Conservation (phyloP, 2,329 filamentous ascomycete species). For the Juglanconis juglandina region DNA sequence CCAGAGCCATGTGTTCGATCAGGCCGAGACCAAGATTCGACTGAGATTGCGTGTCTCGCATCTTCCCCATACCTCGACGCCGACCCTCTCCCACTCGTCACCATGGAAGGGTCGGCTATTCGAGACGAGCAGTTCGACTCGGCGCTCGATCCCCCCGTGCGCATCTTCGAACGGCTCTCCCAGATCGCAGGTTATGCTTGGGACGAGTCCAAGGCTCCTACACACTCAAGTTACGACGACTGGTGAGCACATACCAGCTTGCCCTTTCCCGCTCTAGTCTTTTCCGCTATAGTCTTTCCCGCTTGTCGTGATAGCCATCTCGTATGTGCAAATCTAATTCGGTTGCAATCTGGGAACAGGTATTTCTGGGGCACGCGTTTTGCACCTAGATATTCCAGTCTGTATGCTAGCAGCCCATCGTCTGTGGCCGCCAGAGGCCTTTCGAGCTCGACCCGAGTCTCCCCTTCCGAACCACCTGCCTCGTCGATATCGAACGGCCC, state of each 20-base stretch:
- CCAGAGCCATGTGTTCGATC: slow-evolving; percentile 15
- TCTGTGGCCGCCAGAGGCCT: slow-evolving; percentile 28
- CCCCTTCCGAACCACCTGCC: slow-evolving; percentile 39
- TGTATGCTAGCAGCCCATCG: slow-evolving; percentile 44
- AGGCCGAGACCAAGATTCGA: slow-evolving; percentile 12
- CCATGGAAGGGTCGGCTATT: slow-evolving; percentile 50
- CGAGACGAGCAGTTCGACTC: slow-evolving; percentile 43
- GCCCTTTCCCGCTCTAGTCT: background rate
- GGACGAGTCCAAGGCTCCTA: slow-evolving; percentile 61
- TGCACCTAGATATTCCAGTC: slow-evolving; percentile 42
- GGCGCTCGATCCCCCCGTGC: slow-evolving; percentile 59
- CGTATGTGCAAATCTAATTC: slow-evolving; percentile 14
- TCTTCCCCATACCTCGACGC: slow-evolving; percentile 9
- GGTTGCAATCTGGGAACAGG: slow-evolving; percentile 35
- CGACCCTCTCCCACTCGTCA: slow-evolving; percentile 21
- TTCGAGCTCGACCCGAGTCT: slow-evolving; percentile 35
- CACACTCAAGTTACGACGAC: slow-evolving; percentile 77
- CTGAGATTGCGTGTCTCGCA: slow-evolving; percentile 19
- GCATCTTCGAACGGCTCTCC: slow-evolving; percentile 68
- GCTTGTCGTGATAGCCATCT: background rate
- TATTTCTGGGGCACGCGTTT: slow-evolving; percentile 64
- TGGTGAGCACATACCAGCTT: slow-evolving; percentile 52
- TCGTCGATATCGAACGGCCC: slow-evolving; percentile 18
- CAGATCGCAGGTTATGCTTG: slow-evolving; percentile 73
- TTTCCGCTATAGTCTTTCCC: background rate